A percentile compares a stretch with the other conserved stretches of the same genome.
Evolutionary conservation across 352 stramenopile species (phyloP).

Genomic region (Globisporangium cederbergense): DNA sequence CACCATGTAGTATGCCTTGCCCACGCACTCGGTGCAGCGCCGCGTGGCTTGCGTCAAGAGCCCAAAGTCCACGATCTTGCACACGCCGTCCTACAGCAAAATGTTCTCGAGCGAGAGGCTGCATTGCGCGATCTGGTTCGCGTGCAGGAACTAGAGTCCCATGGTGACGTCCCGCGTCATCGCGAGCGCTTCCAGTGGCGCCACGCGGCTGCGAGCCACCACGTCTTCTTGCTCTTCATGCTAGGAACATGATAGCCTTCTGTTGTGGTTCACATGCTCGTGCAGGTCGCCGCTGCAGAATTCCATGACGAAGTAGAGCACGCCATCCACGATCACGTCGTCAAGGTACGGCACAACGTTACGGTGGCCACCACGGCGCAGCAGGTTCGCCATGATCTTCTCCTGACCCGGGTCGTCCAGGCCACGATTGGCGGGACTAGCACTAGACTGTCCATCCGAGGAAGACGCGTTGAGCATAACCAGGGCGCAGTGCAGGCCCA

Average conservation of each 20-base stretch:
- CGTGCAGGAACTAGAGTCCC: constrained; percentile 42
- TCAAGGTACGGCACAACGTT: constrained; percentile 47
- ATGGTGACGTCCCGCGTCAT: constrained; percentile 41
- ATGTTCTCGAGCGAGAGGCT: constrained; percentile 63
- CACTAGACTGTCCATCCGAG: background rate
- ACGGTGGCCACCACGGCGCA: constrained; percentile 36
- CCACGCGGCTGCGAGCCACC: constrained; percentile 5
- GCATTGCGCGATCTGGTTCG: constrained; percentile 40
- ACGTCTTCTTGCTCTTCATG: background rate
- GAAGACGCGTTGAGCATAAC: constrained; percentile 1
- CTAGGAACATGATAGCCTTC: background rate
- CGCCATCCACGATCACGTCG: constrained; percentile 37
- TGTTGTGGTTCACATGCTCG: constrained; percentile 1
- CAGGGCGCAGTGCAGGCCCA: constrained; percentile 4
- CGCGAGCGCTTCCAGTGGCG: constrained; percentile 36
- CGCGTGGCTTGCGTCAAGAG: constrained; percentile 25
- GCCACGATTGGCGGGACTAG: background rate
- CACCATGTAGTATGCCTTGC: constrained; percentile 56
- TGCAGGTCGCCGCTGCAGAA: constrained; percentile 4
- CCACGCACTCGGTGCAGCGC: constrained; percentile 26
- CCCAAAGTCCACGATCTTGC: constrained; percentile 58
- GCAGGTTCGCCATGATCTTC: constrained; percentile 30
- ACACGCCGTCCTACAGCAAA: constrained; percentile 28
- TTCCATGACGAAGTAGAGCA: constrained; percentile 7
- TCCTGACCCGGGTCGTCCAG: constrained; percentile 38